Conservation (phyloP, 257 asterid species). For the Solanum phureja region DNA sequence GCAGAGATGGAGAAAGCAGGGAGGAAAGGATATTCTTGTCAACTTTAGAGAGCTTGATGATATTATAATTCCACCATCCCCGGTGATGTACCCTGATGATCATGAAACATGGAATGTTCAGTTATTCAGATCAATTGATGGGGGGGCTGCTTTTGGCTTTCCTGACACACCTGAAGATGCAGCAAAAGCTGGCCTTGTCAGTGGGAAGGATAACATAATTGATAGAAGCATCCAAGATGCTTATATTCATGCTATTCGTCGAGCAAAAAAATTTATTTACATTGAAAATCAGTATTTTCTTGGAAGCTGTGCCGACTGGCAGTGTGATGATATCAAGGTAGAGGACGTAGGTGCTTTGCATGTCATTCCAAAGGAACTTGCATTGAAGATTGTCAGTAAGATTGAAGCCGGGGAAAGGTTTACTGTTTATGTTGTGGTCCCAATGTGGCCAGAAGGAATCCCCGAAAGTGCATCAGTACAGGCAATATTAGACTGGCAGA, state of each 20-base stretch:
- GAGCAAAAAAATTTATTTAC: constrained; percentile 68
- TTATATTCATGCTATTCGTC: constrained; percentile 76
- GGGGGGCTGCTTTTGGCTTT: constrained; percentile 91
- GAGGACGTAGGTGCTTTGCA: constrained; percentile 74
- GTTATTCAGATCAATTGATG: constrained; percentile 62
- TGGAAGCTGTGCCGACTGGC: constrained; percentile 71
- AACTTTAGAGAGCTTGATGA: constrained; percentile 57
- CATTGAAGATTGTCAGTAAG: constrained; percentile 60
- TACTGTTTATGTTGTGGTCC: constrained; percentile 57
- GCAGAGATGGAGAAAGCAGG: constrained; percentile 90
- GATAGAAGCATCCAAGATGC: constrained; percentile 88
- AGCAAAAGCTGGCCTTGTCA: constrained; percentile 68
- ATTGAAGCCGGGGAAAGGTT: constrained; percentile 83
- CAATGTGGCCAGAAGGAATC: constrained; percentile 95
- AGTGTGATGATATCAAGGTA: constrained; percentile 37
- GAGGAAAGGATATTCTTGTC: constrained; percentile 57
- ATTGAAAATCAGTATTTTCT: constrained; percentile 80
- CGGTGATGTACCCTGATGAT: constrained; percentile 63
- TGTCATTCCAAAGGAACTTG: constrained; percentile 71
- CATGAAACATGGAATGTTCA: constrained; percentile 76
- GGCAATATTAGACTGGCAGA: constrained; percentile 87
- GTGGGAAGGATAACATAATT: constrained; percentile 79
- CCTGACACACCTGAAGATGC: constrained; percentile 81
- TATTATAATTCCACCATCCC: constrained; percentile 57
- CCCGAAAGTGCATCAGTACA: constrained; percentile 87